Conservation (phyloP, 176 grass and related monocot genomes). For the Zea luxurians region DNA sequence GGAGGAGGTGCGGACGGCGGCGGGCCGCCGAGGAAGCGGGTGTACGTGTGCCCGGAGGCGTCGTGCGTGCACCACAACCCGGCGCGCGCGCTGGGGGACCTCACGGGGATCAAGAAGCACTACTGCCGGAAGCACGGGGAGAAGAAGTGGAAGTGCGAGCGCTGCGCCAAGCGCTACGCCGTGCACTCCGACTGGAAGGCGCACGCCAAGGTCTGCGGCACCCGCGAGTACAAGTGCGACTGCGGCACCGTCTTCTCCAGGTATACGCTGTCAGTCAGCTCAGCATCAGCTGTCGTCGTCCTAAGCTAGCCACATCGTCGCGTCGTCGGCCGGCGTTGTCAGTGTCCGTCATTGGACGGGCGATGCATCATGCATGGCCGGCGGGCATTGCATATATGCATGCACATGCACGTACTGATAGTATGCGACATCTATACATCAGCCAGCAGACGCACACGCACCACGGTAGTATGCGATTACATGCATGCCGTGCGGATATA, state of each 20-base stretch:
- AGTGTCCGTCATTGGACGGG: no score
- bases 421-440: no score
- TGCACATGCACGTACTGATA: no score
- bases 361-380: no score
- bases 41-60: conserved; percentile 67
- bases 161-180: conserved; percentile 82
- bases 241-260: conserved; percentile 98
- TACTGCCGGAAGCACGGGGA: conserved; percentile 79
- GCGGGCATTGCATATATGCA: no score
- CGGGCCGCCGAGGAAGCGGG: conserved; percentile 43
- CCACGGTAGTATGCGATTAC: no score
- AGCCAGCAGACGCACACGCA: no score
- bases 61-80: conserved; percentile 75
- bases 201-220: conserved; percentile 96
- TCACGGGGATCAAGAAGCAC: conserved; percentile 86
- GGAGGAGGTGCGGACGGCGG: neutral
- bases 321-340: no score
- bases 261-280: no score
- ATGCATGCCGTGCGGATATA: no score
- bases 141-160: conserved; percentile 89
- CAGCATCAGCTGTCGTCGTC: no score
- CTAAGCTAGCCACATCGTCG: no score
- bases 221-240: conserved; percentile 90
- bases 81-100: conserved; percentile 67
- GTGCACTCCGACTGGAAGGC: conserved; percentile 99